Evolutionary conservation across 2,329 filamentous ascomycete species (phyloP).

Genomic region (Chrysoporthe deuterocubensis): DNA sequence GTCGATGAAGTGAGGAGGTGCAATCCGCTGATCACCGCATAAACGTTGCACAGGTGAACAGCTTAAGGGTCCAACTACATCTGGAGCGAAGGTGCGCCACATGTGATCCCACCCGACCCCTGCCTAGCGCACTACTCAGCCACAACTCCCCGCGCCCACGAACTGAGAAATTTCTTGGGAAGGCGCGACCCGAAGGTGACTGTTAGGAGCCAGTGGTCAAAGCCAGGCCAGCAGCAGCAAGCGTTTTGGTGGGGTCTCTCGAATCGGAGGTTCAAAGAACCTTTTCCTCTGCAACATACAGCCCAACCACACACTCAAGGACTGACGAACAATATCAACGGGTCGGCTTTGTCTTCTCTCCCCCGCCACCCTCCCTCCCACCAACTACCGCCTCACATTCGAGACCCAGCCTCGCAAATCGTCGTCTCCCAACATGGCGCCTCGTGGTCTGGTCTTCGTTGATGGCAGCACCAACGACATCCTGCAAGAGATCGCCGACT

Average conservation of each 20-base stretch:
- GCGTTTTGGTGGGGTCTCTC: conserved; percentile 26
- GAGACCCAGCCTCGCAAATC: conserved; percentile 15
- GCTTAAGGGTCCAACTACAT: not conserved
- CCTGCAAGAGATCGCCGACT: conserved; percentile 91
- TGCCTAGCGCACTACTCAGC: conserved; percentile 24
- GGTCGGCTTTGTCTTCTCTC: conserved; percentile 27
- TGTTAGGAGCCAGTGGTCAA: not conserved
- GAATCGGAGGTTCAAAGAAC: conserved; percentile 22
- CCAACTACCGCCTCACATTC: conserved; percentile 6
- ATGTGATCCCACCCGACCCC: conserved; percentile 8
- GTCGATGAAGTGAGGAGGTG: not conserved
- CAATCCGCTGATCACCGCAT: not conserved
- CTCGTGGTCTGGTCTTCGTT: conserved; percentile 71
- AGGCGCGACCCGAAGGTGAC: conserved; percentile 11
- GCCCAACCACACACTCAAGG: conserved; percentile 14
- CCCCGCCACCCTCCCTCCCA: conserved; percentile 22
- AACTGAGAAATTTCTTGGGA: conserved; percentile 27
- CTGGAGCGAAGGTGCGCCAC: conserved; percentile 16
- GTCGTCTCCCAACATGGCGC: conserved; percentile 43
- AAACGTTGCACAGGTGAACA: not conserved
- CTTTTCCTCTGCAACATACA: conserved; percentile 25
- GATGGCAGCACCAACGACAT: conserved; percentile 95
- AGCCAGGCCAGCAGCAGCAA: conserved; percentile 14
- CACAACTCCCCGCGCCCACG: conserved; percentile 26
- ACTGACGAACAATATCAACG: conserved; percentile 21